Evolutionary conservation across 2,329 filamentous ascomycete genomes (phyloP).

Genomic region (Paracamarosporium sp.): DNA sequence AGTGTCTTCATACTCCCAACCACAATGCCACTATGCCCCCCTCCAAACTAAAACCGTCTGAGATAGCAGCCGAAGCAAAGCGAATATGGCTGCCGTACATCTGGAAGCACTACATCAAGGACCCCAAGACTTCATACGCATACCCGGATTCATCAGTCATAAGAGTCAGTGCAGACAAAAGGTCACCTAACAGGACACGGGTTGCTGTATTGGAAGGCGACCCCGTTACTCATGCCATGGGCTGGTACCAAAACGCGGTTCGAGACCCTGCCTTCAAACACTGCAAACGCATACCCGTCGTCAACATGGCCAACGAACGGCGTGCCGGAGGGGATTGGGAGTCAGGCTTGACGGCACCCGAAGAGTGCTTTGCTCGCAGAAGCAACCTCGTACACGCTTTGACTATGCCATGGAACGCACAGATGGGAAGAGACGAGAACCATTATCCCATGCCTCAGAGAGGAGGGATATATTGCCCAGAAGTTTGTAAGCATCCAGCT

Average conservation of each 20-base stretch:
- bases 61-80: slow-evolving; percentile 77
- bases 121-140: slow-evolving; percentile 66
- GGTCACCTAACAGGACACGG: slow-evolving; percentile 47
- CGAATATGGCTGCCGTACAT: slow-evolving; percentile 72
- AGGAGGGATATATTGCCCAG: slow-evolving; percentile 73
- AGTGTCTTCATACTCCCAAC: slow-evolving; percentile 5
- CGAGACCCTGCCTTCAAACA: slow-evolving; percentile 34
- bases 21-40: slow-evolving; percentile 58
- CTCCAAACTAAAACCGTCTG: slow-evolving; percentile 68
- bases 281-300: slow-evolving; percentile 63
- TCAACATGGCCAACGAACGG: slow-evolving; percentile 79
- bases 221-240: slow-evolving; percentile 61
- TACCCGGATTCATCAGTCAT: slow-evolving; percentile 52
- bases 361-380: slow-evolving; percentile 76
- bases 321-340: slow-evolving; percentile 83
- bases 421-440: slow-evolving; percentile 41
- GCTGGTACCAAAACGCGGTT: slow-evolving; percentile 57
- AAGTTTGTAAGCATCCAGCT: slow-evolving; percentile 62
- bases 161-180: slow-evolving; percentile 56
- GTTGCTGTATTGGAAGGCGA: slow-evolving; percentile 55
- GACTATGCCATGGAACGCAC: slow-evolving; percentile 61
- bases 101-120: slow-evolving; percentile 60
- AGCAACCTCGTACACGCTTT: slow-evolving; percentile 76
- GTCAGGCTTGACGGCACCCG: slow-evolving; percentile 66
- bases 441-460: slow-evolving; percentile 76